Base-by-base conservation (phyloP, 331 rosid species). In the Quercus phellos region DNA sequence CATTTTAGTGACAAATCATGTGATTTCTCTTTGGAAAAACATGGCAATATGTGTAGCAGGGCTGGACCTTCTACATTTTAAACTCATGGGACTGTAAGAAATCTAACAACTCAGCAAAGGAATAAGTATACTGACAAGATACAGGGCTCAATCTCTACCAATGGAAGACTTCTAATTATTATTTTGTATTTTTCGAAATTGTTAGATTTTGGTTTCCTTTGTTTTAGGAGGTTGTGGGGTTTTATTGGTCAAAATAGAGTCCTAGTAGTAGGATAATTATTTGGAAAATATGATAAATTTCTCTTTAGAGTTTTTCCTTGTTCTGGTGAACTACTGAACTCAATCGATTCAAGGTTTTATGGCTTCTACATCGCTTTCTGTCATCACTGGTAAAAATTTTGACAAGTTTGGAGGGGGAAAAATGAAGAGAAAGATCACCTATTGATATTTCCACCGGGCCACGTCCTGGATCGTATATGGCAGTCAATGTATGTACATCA, bases 361-460 rank as follows among this genome's bases (percentile, higher is more conserved):
- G 53, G 53, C 53, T 46, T 46, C 53, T 13, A 13, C 53, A 46
- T 46, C 53, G 27, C 38, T 13, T 22, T 27, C 32, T 10, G 13
- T 66, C 46, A 30, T 12, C 35, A 5, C 8, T 30, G 26, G 51
- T 66, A 66, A 27, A 46, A 29, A 53, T 12, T 51, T 53, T 17
- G 29, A 78, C 10, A 69, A 34, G 26, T 55, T 55, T 30, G 12
- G 16, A 35, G 17, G 17, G 51, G 26, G 38, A 74, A 68, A 42
- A 42, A 50, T 32, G 75, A 68, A 53, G 72, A 59, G 17, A 56
- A 73, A 55, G 76, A 64, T 80, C 87, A 90, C 94, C 97, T 58
- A 61, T 59, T 29, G 51, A 78, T 71, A 58, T 71, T 58, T 74
- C 68, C 55, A 70, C 77, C 81, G 81, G 79, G 71, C 83, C 79